Evolutionary conservation across 2,329 filamentous ascomycete genomes (phyloP), one percentile per base, ranked within the genome.

Genomic region (Xylariaceae sp.): DNA sequence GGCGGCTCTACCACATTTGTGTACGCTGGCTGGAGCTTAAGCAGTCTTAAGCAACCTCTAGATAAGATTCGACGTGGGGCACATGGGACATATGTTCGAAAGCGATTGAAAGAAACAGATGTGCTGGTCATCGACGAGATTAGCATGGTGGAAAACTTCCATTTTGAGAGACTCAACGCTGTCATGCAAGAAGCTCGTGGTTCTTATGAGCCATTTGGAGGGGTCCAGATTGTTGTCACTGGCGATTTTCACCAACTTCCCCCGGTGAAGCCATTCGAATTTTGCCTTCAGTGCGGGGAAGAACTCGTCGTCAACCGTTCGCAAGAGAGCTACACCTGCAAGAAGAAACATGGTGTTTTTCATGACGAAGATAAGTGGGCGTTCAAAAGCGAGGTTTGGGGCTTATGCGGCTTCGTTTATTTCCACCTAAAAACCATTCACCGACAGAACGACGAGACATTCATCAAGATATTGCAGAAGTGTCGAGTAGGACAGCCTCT

Each of bases 121-220:
- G 78, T 85, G 0, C 72, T 88, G 1, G 76, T 88, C 20, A 82
- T 88, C 13, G 84, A 88, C 59, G 85, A 88, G 67, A 81, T 88
- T 52, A 84, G 79, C 57, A 88, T 88, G 85, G 74, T 87, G 0
- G 81, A 84, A 43, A 82, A 78, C 48, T 64, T 76, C 6, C 72
- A 78, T 41, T 78, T 85, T 23, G 76, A 81, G 53, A 75, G 82
- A 10, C 67, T 83, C 10, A 79, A 81, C 51, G 65, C 61, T 3
- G 62, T 82, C 2, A 75, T 77, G 71, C 80, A 81, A 53, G 55
- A 45, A 1, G 70, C 67, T 20, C 67, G 70, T 15, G 15, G n/a
- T 4, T 42, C 23, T 5, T 41, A 45, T 1, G 56, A 60, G 7
- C 52, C 50, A 2, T 73, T 75, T 57, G 76, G 75, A 1, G 81